Evolutionary conservation across 1,284 basidiomycete species (phyloP), one percentile per base, ranked within the genome.

Genomic region (Ganoderma meredithae): DNA sequence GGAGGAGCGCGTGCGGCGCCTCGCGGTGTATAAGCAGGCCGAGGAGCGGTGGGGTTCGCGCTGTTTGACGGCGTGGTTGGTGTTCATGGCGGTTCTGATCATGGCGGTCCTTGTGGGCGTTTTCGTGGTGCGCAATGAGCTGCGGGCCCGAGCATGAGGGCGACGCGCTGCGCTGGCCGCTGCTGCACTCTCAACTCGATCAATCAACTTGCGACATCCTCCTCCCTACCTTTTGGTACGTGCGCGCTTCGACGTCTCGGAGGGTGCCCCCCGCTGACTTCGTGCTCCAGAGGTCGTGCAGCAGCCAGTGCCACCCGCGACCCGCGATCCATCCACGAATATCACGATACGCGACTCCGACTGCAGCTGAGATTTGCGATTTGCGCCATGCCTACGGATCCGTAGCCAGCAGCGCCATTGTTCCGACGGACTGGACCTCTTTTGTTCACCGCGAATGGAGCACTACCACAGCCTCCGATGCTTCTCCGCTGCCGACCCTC

Each of bases 11-110:
- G 65, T 47, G 41, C 65, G 61, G 27, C 67, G 69, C 56, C 56
- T 67, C 39, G 62, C 49, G 22, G 65, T 55, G 44, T 67, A 69
- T 47, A 63, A 62, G 10, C 49, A 27, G 13, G 69, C 67, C 15
- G 71, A 72, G 59, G 66, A 58, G 49, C 56, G 60, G 47, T 72
- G 71, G 71, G 65, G 69, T 39, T 56, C 47, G n/a, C 65, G 67
- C 56, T 72, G 69, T 39, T 39, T 69, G 22, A 62, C 62, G 31
- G 67, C 65, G 27, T 60, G 22, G 53, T 40, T 64, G 31, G 19
- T 13, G 25, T 49, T 66, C 39, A 40, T 70, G 25, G 53, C 31
- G 33, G 40, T 64, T 15, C 36, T 63, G 36, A 39, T 43, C 12
- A 52, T 68, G 44, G 41, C 69, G 58, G 65, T 63, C 15, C 2